Evolutionary conservation across 352 stramenopile species (phyloP).

Genomic region (Phytophthora agathidicida): DNA sequence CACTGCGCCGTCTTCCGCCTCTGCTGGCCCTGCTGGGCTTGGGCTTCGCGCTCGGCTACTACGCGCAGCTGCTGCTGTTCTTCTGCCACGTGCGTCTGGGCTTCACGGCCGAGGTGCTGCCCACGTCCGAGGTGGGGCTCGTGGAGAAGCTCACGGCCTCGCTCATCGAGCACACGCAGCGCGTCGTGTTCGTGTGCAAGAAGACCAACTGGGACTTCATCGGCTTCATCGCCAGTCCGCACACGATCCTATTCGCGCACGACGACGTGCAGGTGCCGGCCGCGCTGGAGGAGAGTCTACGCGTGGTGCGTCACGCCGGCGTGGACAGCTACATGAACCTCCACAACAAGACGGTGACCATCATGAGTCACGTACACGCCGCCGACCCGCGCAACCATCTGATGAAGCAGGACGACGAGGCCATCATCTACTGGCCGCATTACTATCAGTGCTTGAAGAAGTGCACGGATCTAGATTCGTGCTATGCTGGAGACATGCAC

Average conservation of each 20-base stretch:
- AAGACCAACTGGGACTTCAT: conserved; percentile 85
- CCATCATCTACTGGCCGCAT: conserved; percentile 79
- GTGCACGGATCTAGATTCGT: conserved; percentile 66
- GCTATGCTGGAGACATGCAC: conserved; percentile 84
- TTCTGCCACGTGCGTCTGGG: conserved; percentile 67
- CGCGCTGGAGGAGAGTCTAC: conserved; percentile 57
- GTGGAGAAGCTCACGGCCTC: conserved; percentile 53
- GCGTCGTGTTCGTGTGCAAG: conserved; percentile 73
- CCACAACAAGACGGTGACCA: conserved; percentile 84
- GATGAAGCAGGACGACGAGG: conserved; percentile 80
- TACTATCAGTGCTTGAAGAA: conserved; percentile 80
- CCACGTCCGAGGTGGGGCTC: conserved; percentile 46
- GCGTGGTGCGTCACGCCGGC: conserved; percentile 63
- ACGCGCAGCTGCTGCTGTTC: conserved; percentile 72
- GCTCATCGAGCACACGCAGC: conserved; percentile 61
- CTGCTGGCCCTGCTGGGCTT: conserved; percentile 24
- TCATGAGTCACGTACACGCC: conserved; percentile 74
- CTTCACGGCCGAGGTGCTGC: conserved; percentile 58
- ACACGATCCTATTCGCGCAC: conserved; percentile 71
- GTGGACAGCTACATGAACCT: conserved; percentile 79
- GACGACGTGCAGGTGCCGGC: conserved; percentile 62
- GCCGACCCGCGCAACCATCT: conserved; percentile 59
- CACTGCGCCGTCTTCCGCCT: conserved; percentile 23
- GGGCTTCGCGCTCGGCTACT: conserved; percentile 67
- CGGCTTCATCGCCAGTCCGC: conserved; percentile 66